Evolutionary conservation across 306 rosid species (phyloP).

Genomic region (Benincasa hispida): DNA sequence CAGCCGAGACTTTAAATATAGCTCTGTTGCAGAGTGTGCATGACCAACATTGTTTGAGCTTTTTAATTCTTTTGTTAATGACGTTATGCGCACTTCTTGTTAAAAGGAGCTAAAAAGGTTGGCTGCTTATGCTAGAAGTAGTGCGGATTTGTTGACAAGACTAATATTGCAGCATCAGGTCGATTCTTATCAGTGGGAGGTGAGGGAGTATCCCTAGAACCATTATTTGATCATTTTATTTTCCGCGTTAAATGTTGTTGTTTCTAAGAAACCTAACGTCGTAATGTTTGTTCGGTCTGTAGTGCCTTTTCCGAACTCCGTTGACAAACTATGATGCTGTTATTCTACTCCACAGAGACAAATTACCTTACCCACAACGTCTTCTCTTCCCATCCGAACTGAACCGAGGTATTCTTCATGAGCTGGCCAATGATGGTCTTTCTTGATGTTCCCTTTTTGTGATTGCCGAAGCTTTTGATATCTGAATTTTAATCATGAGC

Average conservation of each 20-base stretch:
- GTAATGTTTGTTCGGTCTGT: constrained; percentile 10
- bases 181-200: constrained; percentile 80
- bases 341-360: constrained; percentile 75
- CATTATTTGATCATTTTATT: not conserved
- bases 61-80: constrained; percentile 8
- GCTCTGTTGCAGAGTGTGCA: not conserved
- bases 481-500: constrained; percentile 1
- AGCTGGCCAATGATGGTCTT: not conserved
- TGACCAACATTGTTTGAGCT: not conserved
- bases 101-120: constrained; percentile 71
- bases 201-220: constrained; percentile 22
- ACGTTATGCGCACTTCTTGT: constrained; percentile 7
- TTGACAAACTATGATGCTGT: constrained; percentile 78
- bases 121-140: constrained; percentile 83
- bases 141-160: constrained; percentile 59
- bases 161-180: constrained; percentile 45
- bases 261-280: not conserved
- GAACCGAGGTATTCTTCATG: constrained; percentile 33
- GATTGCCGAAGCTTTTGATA: not conserved
- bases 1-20: not conserved
- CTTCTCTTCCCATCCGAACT: constrained; percentile 83
- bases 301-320: constrained; percentile 92
- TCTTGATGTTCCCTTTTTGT: not conserved
- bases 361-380: constrained; percentile 70
- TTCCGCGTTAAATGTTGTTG: not conserved